phyloP scores from a whole-genome alignment of 768 basidiomycete genomes.

The Suillus clintonianus region DNA sequence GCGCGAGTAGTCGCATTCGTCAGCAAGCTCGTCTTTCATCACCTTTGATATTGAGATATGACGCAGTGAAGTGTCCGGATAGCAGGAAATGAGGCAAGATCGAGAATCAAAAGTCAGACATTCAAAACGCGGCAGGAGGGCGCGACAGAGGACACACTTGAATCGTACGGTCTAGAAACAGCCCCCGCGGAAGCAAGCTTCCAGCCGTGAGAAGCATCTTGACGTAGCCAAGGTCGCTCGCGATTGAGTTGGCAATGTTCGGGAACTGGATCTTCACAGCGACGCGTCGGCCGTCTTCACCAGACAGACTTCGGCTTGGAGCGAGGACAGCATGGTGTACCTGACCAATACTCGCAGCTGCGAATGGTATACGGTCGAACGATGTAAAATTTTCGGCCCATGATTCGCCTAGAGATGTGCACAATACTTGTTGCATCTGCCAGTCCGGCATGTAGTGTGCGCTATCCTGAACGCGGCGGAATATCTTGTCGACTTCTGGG shows the following conservation, averaged over 20 bases:
- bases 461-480: conserved; percentile 89
- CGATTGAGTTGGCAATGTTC: conserved; percentile 82
- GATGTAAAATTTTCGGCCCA: conserved; percentile 73
- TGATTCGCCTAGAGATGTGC: conserved; percentile 66
- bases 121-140: not conserved
- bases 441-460: conserved; percentile 99
- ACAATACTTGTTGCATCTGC: conserved; percentile 93
- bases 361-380: conserved; percentile 88
- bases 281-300: conserved; percentile 50
- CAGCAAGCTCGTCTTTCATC: conserved; percentile 85
- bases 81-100: not conserved
- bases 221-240: conserved; percentile 85
- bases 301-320: conserved; percentile 52
- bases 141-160: conserved; percentile 42
- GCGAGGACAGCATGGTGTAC: conserved; percentile 74
- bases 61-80: not conserved
- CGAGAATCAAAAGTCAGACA: not conserved
- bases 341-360: conserved; percentile 96
- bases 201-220: conserved; percentile 81
- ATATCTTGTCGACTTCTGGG: conserved; percentile 83
- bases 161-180: conserved; percentile 89
- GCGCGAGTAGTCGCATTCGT: conserved; percentile 89
- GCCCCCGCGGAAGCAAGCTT: conserved; percentile 78
- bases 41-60: conserved; percentile 46
- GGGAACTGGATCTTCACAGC: conserved; percentile 96